phyloP scores from a whole-genome alignment of 2,329 filamentous ascomycete genomes.

The Colletotrichum eleusines region DNA sequence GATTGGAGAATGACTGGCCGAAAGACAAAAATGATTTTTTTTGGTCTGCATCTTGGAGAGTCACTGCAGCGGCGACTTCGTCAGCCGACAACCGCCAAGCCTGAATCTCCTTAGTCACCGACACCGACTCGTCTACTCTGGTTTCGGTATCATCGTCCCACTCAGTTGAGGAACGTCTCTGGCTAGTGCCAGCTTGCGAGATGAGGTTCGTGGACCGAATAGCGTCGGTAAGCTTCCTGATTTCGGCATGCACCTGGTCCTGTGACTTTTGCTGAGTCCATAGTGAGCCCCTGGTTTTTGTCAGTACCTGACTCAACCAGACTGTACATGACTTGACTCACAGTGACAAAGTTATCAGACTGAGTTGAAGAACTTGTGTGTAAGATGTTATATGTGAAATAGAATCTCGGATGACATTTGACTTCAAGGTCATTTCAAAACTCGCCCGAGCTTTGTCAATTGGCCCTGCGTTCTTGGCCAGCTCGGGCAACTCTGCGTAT shows the following conservation, averaged over 20 bases:
- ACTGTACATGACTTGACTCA: background rate
- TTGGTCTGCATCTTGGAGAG: conserved; percentile 38
- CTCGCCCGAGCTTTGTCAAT: conserved; percentile 43
- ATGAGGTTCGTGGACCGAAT: conserved; percentile 44
- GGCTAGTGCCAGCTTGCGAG: conserved; percentile 1
- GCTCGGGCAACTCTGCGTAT: conserved; percentile 43
- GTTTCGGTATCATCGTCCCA: conserved; percentile 40
- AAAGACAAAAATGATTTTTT: conserved; percentile 23
- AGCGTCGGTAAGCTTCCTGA: conserved; percentile 45
- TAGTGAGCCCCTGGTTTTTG: conserved; percentile 38
- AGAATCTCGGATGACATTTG: conserved; percentile 44
- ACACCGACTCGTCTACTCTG: conserved; percentile 18
- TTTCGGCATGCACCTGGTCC: conserved; percentile 45
- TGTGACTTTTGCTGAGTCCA: conserved; percentile 46
- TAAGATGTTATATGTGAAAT: conserved; percentile 46
- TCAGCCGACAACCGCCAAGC: conserved; percentile 47
- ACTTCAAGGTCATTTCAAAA: conserved; percentile 44
- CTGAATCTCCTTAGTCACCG: conserved; percentile 44
- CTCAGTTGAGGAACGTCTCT: conserved; percentile 13
- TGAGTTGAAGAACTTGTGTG: conserved; percentile 47
- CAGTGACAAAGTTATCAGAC: conserved; percentile 47
- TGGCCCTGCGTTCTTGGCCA: conserved; percentile 40
- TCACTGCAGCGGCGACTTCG: conserved; percentile 46
- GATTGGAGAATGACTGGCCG: conserved; percentile 3
- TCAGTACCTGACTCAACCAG: background rate